Percentiles rank a stretch among this genome's conserved stretches.
Conservation (phyloP, 164 flowering plant genomes). For the Liriodendron chinense region DNA sequence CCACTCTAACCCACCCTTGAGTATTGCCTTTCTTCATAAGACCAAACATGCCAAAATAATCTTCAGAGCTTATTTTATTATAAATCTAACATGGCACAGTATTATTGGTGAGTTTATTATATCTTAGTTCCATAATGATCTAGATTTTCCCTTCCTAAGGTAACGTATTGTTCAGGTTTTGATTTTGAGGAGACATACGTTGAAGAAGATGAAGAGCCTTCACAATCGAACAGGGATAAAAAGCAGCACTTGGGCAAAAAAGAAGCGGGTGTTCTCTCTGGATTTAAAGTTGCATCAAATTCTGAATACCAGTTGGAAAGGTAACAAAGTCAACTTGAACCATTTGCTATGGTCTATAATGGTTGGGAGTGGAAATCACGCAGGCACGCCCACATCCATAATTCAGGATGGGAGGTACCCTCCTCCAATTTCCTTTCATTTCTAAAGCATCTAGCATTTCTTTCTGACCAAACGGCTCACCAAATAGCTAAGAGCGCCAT, state of each 20-base stretch:
- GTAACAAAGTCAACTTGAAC: constrained; percentile 25
- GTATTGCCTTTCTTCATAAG: no score
- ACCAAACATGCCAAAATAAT: no score
- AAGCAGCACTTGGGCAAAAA: constrained; percentile 30
- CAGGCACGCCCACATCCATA: no score
- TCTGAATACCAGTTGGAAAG: constrained; percentile 69
- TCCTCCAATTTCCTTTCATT: no score
- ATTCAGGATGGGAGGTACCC: no score
- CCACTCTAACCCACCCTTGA: no score
- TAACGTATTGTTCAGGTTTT: constrained; percentile 45
- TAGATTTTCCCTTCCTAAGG: background rate
- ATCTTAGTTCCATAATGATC: background rate
- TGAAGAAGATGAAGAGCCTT: constrained; percentile 77
- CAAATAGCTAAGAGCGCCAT: no score
- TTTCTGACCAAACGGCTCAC: no score
- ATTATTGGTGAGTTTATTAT: background rate
- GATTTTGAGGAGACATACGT: constrained; percentile 63
- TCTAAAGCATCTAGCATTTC: no score
- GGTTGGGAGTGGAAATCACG: background rate
- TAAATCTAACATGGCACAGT: background rate
- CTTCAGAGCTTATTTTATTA: no score
- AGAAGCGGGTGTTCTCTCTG: constrained; percentile 58
- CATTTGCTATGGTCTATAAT: background rate
- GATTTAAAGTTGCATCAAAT: constrained; percentile 71
- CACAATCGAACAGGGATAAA: constrained; percentile 23